phyloP scores from a whole-genome alignment of 495 filamentous ascomycete species.

The Talaromyces thailandensis region DNA sequence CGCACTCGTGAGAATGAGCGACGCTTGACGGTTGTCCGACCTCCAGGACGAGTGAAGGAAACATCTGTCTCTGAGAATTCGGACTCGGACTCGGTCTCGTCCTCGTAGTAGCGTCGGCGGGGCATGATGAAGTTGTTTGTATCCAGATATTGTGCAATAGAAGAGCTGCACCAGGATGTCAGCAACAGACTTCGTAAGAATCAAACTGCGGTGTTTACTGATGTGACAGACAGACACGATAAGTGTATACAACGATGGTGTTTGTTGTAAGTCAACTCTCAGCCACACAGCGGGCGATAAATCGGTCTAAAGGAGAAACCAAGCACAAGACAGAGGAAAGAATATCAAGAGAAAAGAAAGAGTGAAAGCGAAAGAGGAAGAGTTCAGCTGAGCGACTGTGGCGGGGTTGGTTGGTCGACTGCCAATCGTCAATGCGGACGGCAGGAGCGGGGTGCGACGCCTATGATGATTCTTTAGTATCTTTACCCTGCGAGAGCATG shows the following conservation, averaged over 20 bases:
- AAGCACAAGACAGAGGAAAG: background rate
- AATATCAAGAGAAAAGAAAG: constrained; percentile 8
- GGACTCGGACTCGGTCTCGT: constrained; percentile 23
- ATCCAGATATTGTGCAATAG: background rate
- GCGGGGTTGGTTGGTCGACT: background rate
- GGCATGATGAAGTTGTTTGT: constrained; percentile 2
- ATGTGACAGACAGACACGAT: background rate
- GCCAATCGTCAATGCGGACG: background rate
- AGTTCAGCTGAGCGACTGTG: constrained; percentile 11
- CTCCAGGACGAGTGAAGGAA: constrained; percentile 19
- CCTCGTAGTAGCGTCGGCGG: background rate
- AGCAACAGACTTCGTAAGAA: background rate
- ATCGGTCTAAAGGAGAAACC: background rate
- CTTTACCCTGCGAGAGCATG: background rate
- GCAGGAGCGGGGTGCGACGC: constrained; percentile 5
- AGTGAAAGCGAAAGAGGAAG: background rate
- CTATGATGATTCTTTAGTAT: background rate
- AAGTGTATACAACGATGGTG: background rate
- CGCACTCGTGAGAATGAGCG: constrained; percentile 33
- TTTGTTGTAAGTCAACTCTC: background rate
- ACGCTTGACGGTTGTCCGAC: constrained; percentile 15
- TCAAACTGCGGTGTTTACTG: background rate
- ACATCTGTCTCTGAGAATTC: constrained; percentile 34
- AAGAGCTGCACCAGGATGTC: background rate
- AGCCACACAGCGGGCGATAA: background rate